These are phyloP conservation scores for Marsdenia floribunda DNA, from an alignment of 257 asterid genomes.

Conservation along the genomic window DNA sequence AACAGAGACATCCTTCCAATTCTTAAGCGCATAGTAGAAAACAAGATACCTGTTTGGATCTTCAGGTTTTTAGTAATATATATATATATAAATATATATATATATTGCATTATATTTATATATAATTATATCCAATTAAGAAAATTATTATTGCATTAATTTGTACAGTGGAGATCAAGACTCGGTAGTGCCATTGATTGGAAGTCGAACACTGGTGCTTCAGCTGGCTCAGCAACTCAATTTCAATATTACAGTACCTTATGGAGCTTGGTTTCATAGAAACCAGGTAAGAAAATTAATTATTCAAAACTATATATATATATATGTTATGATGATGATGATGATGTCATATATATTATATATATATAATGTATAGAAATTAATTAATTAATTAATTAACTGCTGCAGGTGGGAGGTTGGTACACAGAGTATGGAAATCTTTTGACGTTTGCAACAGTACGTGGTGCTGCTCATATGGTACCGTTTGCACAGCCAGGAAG, in stretches of 20 bases:
- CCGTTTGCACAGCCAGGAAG: slow-evolving; percentile 80
- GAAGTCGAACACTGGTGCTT: slow-evolving; percentile 49
- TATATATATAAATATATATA: too few relatives aligned
- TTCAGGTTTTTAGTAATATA: slow-evolving; percentile 24
- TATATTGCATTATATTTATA: too few relatives aligned
- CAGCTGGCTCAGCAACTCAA: slow-evolving; percentile 50
- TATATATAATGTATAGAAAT: too few relatives aligned
- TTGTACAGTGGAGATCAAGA: slow-evolving; percentile 79
- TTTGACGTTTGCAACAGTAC: slow-evolving; percentile 69
- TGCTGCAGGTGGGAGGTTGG: slow-evolving; percentile 74
- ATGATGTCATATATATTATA: too few relatives aligned
- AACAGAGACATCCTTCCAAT: slow-evolving; percentile 30
- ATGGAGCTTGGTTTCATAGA: slow-evolving; percentile 56
- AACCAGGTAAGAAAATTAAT: slow-evolving; percentile 28
- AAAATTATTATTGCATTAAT: too few relatives aligned
- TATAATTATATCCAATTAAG: too few relatives aligned
- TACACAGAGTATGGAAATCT: slow-evolving; percentile 49
- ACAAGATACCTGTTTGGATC: slow-evolving; percentile 30
- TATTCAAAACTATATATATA: too few relatives aligned
- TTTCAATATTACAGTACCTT: slow-evolving; percentile 44
- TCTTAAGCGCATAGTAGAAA: slow-evolving; percentile 23
- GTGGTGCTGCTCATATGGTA: slow-evolving; percentile 88
- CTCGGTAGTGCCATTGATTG: slow-evolving; percentile 68
- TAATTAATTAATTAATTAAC: too few relatives aligned
- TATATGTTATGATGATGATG: too few relatives aligned